A percentile compares a stretch with the other conserved stretches of the same genome.
Conservation (phyloP, 805 yeast genomes). For the Yarrowia osloensis region DNA sequence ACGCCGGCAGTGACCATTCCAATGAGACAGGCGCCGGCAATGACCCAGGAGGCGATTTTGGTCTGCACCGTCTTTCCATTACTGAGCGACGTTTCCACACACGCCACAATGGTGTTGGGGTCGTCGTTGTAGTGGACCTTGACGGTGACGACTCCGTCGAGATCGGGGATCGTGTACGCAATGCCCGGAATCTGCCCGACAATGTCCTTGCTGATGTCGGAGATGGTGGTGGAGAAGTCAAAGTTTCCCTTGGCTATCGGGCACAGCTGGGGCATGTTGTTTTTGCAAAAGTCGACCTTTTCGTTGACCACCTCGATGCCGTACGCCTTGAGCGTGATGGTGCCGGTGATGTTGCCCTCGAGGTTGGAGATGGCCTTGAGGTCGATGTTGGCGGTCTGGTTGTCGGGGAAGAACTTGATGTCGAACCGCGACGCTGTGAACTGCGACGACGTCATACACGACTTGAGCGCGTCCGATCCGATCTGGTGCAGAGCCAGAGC, state of each 20-base stretch:
- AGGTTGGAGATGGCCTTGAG: conserved; percentile 79
- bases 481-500: conserved; percentile 42
- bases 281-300: conserved; percentile 63
- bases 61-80: conserved; percentile 96
- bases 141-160: conserved; percentile 88
- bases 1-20: conserved; percentile 88
- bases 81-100: conserved; percentile 82
- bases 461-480: conserved; percentile 67
- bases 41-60: conserved; percentile 90
- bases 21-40: conserved; percentile 85
- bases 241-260: conserved; percentile 88
- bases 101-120: conserved; percentile 62
- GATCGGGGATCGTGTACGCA: conserved; percentile 88
- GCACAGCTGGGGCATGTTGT: conserved; percentile 59
- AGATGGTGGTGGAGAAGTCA: conserved; percentile 50
- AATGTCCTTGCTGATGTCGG: conserved; percentile 46
- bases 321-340: conserved; percentile 69
- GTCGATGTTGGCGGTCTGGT: conserved; percentile 62
- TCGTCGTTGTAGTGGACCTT: conserved; percentile 58
- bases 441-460: conserved; percentile 90
- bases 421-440: conserved; percentile 83
- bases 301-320: conserved; percentile 67
- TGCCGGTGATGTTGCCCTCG: conserved; percentile 68
- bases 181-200: conserved; percentile 68
- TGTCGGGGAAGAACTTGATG: conserved; percentile 69